Conservation (phyloP, 371 early-diverging fungal genomes). For the Mucor circinelloides region DNA sequence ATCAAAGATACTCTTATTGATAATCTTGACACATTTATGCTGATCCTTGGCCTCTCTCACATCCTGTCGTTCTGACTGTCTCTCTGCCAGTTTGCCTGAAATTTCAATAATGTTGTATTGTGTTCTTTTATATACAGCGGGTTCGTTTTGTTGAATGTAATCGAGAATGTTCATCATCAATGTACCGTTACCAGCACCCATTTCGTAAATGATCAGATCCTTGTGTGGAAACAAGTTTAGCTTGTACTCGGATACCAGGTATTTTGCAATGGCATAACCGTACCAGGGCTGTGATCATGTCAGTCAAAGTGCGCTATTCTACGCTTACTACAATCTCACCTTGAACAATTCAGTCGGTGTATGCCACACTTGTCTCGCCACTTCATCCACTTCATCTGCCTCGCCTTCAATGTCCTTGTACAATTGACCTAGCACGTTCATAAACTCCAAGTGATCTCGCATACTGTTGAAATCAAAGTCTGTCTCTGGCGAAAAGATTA, state of each 20-base stretch:
- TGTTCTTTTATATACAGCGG: conserved; percentile 72
- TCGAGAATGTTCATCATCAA: conserved; percentile 88
- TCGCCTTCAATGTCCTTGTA: conserved; percentile 83
- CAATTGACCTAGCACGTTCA: conserved; percentile 73
- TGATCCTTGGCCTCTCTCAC: conserved; percentile 28
- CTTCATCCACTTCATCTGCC: conserved; percentile 57
- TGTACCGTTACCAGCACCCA: conserved; percentile 90
- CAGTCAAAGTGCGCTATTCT: too few relatives aligned
- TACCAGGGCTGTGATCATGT: conserved; percentile 70
- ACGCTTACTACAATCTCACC: too few relatives aligned
- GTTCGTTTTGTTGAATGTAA: conserved; percentile 71
- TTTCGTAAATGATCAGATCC: conserved; percentile 84
- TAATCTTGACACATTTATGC: conserved; percentile 63
- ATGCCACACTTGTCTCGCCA: conserved; percentile 93
- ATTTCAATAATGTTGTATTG: conserved; percentile 84
- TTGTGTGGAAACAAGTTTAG: conserved; percentile 50
- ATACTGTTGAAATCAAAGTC: conserved; percentile 73
- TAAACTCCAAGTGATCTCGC: conserved; percentile 81
- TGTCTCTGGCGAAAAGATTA: conserved; percentile 80
- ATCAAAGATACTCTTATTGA: conserved; percentile 87
- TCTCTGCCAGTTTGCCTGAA: conserved; percentile 76
- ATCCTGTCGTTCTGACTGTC: conserved; percentile 65
- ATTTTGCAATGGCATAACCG: conserved; percentile 85
- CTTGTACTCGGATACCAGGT: conserved; percentile 77
- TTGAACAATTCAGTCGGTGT: conserved; percentile 96